phyloP scores from a whole-genome alignment of 352 stramenopile species.

The Pythium sp. region DNA sequence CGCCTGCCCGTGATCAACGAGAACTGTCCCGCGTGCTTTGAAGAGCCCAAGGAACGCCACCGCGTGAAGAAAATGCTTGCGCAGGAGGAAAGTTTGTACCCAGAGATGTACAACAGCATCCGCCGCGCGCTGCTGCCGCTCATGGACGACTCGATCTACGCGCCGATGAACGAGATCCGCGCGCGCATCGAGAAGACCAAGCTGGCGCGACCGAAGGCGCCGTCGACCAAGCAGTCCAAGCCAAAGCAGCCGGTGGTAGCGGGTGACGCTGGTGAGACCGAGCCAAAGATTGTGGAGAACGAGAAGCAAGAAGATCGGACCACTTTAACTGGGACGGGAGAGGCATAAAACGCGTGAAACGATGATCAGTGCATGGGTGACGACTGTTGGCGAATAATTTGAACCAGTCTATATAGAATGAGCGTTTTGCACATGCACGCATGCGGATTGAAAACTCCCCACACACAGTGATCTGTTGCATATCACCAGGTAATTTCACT shows the following conservation, averaged over 20 bases:
- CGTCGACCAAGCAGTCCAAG: slow-evolving; percentile 29
- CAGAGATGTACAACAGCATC: slow-evolving; percentile 81
- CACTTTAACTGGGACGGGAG: background rate
- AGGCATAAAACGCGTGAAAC: background rate
- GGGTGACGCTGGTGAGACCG: background rate
- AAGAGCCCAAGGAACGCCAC: slow-evolving; percentile 96
- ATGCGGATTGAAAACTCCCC: background rate
- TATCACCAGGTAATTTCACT: background rate
- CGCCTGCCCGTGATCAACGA: slow-evolving; percentile 98
- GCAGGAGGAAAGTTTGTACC: slow-evolving; percentile 93
- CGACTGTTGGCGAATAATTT: background rate
- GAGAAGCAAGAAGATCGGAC: background rate
- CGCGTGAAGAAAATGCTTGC: slow-evolving; percentile 97
- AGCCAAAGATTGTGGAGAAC: background rate
- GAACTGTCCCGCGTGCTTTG: slow-evolving; percentile 99
- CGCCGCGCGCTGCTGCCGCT: slow-evolving; percentile 65
- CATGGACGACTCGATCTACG: slow-evolving; percentile 80
- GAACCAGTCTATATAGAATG: background rate
- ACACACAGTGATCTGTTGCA: background rate
- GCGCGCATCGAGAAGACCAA: slow-evolving; percentile 49
- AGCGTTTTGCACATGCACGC: background rate
- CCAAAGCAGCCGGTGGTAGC: background rate
- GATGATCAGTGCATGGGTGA: background rate
- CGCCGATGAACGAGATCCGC: slow-evolving; percentile 49
- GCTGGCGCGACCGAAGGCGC: slow-evolving; percentile 34